Base-by-base conservation (phyloP, 176 grass and related monocot species). In the Oryza glumipatula region DNA sequence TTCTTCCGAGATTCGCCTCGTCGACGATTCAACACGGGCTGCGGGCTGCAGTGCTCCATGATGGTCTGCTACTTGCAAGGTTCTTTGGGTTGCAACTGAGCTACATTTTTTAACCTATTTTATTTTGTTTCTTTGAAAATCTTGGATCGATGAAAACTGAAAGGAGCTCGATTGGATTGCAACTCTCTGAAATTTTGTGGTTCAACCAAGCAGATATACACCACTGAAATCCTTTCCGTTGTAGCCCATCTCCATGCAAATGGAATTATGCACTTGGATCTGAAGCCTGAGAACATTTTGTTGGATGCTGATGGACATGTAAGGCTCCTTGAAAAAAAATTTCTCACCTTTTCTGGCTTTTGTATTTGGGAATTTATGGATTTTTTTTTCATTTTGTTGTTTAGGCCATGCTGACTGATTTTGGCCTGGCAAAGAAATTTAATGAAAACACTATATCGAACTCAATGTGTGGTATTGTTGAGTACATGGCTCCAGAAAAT, bases 401-500 rank as follows among this genome's bases (percentile, higher is more conserved):
- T 39, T 70, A 99, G 93, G 91, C 91, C 11, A 99, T 99, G 96
- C 51, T 99, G 67, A 99, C 96, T 2, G 96, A 99, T 73, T 99
- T 99, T 86, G 96, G 96, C 5, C 79, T 99, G 54, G 93, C 96
- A 56, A 99, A 99, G 58, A 88, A 99, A 81, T 99, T 99, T 81
- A 89, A 99, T 82, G 96, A 99, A 82, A 94, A 90, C 76, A 99
- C 93, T 51, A 94, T 93, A 84, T 94, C 91, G 82, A 99, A 96
- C 76, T 99, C 96, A 71, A 92, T 99, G 81, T 99, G 96, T 10
- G 93, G 96, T 63, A 96, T 94, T 9, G 78, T 99, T 24, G 96
- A 99, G 67, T 99, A 99, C 74, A 99, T 99, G 96, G 96, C 96
- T 63, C 96, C 96, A 72, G 96, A 32, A 99, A 83, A 96, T 99